Conservation (phyloP, 768 basidiomycete species). For the Lepiota brunneoincarnata region DNA sequence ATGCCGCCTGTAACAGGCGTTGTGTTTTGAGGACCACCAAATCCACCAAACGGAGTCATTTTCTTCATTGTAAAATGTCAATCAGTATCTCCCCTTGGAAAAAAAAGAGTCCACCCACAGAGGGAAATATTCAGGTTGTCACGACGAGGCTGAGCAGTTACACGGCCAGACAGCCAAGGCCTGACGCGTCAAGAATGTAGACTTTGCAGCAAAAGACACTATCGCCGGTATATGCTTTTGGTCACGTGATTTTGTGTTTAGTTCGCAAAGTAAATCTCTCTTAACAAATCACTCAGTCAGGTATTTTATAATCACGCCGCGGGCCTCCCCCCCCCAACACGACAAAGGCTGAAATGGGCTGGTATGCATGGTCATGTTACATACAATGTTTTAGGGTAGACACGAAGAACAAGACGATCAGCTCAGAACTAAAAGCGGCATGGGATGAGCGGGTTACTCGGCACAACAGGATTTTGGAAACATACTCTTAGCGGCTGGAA, state of each 20-base stretch:
- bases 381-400: constrained; percentile 9
- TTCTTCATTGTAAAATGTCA: background rate
- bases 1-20: constrained; percentile 13
- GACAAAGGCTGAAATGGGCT: too few species aligned
- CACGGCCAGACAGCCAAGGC: too few species aligned
- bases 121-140: background rate
- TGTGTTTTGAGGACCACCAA: constrained; percentile 15
- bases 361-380: constrained; percentile 13
- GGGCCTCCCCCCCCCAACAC: too few species aligned
- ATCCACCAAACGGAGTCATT: constrained; percentile 26
- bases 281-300: too few species aligned
- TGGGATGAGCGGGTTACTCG: background rate
- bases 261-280: too few species aligned
- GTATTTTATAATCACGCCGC: too few species aligned
- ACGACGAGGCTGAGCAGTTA: too few species aligned
- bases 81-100: constrained; percentile 1
- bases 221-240: too few species aligned
- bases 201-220: too few species aligned
- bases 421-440: constrained; percentile 5
- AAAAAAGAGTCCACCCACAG: background rate
- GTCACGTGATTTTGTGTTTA: too few species aligned
- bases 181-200: too few species aligned
- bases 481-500: constrained; percentile 82
- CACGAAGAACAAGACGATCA: constrained; percentile 2
- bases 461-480: background rate